Evolutionary conservation across 2,329 filamentous ascomycete species (phyloP), one percentile per base, ranked within the genome.

Genomic region (Sclerotinia nivalis): DNA sequence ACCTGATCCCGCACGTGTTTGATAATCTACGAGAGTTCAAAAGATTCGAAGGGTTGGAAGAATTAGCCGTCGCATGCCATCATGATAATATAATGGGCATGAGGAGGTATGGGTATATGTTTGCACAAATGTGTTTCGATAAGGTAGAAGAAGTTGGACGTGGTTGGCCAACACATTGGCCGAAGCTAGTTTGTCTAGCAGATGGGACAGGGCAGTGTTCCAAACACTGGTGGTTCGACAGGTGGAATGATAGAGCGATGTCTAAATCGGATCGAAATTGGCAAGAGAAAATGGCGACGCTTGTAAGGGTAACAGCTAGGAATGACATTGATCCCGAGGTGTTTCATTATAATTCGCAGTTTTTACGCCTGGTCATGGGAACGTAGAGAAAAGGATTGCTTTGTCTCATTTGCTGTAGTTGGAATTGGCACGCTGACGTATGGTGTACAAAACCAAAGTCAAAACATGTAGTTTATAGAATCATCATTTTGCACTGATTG

Each of bases 1-100:
- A 52, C n/a, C 47, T 64, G 15, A 64, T 64, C 18, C 61, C 61
- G 47, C 61, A 64, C 47, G 61, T 64, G 61, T 64, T 52, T 52
- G 61, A 64, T 40, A 64, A 64, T 40, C 61, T 64, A 13, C 31
- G 31, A 37, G 45, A 64, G 18, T 64, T 64, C 61, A 64, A 52
- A n/a, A 52, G 47, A 20, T 52, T 64, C n/a, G 61, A 64, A 64
- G 47, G 47, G 15, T 40, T 64, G n/a, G 61, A 64, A 52, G 45
- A 64, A 52, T 18, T 64, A 20, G 61, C 47, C 34, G 34, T 64
- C 31, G 61, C 61, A 22, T 64, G 61, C 34, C 31, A 64, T 64
- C 47, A 64, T 22, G 61, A 64, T 64, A 31, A 64, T 28, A 25
- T 64, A 40, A 13, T 52, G 34, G 31, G 47, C 61, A 52, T 64